Base-by-base conservation (phyloP, 345 rosid genomes). In the Rhodomyrtus tomentosa region DNA sequence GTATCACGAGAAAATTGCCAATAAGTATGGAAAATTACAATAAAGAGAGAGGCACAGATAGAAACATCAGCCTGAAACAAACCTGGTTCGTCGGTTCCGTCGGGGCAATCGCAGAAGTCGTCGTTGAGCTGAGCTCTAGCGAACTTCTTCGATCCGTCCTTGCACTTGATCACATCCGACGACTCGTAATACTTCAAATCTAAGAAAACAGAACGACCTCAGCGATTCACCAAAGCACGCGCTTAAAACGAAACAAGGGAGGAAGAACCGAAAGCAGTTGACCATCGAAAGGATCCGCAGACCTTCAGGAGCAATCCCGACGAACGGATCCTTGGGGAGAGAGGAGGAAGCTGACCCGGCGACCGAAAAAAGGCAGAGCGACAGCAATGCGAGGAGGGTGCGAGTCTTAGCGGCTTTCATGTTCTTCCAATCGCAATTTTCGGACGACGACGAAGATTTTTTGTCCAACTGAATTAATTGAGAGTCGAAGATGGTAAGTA, bases 71-170 rank as follows among this genome's bases (percentile, higher is more conserved):
- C 59, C 59, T 49, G 40, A 73, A 18, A 51, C 52, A 72, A 18
- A 97, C 99, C 99, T 81, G 99, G 99, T 86, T 98, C 98, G 85
- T 98, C 99, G 32, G 98, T 91, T 84, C 94, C 98, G 82, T 96
- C 99, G 38, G 91, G 84, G 89, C 99, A 98, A 88, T 98, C 99
- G 84, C 99, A 98, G 89, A 93, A 98, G 82, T 96, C 97, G 73
- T 98, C 99, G 82, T 98, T 98, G 79, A 96, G 98, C 88, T 93
- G 98, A 79, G 94, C 88, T 91, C 55, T 93, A 6, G 91, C 86
- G 92, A 98, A 96, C 81, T 91, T 93, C 86, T 90, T 91, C 88
- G 99, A 95, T 88, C 98, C 98, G 85, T 95, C 99, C 88, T 89
- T 95, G 89, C 99, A 96, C 80, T 94, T 91, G 25, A 95, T 93